Base-by-base conservation (phyloP, 1,284 basidiomycete species). In the Sanghuangporus sanghuang region DNA sequence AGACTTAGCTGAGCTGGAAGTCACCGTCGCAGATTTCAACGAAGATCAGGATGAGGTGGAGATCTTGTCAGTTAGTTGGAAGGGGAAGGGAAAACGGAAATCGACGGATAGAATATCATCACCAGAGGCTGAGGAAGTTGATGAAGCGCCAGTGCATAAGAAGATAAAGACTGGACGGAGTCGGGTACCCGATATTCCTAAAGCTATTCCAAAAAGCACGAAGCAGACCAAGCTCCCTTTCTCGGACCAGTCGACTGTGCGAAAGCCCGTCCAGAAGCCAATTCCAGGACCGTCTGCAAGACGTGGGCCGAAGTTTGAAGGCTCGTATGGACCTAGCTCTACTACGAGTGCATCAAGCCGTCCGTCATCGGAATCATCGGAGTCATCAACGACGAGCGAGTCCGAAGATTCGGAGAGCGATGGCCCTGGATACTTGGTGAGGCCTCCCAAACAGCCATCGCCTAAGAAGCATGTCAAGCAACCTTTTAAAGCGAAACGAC, bases 351-450 rank as follows among this genome's bases (percentile, higher is more conserved):
- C 35, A 21, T 55, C 63, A 21, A 56, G 35, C 8, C 49, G 9
- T 11, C 8, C 63, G 11, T 35, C 63, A 23, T n/a, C 40, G 7
- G 5, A 9, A 21, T 21, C 63, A 14, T 9, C 68, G 70, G 16
- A 74, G 70, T 3, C 73, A 76, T 80, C 80, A 0, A 76, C 77
- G 18, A 78, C 78, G 11, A 67, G 66, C 6, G 82, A 81, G 8
- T 78, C 78, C 1, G 83, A 81, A n/a, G 77, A 76, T 12, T 85
- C 85, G 1, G 84, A 85, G 42, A 87, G 85, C 11, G 44, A 46
- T n/a, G 21, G 44, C 1, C 44, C 21, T 18, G 44, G 6, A 11
- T 46, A 46, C 44, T n/a, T 46, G 21, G 21, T n/a, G 44, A 46
- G 21, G 44, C 81, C 80, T 7, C 72, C 71, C 2, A 70, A 73